Evolutionary conservation across 1,284 basidiomycete species (phyloP), one percentile per base, ranked within the genome.

Genomic region (Sphaerobolus stellatus): DNA sequence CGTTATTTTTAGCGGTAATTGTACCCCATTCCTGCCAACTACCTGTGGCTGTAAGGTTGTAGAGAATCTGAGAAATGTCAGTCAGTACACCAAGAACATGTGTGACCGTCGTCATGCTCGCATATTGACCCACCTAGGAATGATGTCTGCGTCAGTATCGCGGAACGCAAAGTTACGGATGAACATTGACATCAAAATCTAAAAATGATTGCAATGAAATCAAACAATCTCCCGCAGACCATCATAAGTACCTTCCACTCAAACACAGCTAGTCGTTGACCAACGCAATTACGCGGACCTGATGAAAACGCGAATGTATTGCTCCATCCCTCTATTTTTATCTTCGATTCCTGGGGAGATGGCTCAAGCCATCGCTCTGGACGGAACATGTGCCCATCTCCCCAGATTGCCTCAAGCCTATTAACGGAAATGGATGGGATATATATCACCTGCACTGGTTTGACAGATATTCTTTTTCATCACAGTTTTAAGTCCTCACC

Each of bases 321-420:
- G 6, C 40, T 44, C 50, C 50, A 51, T 29, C 50, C 50, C 34
- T 29, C 38, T 16, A 51, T 41, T 20, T 51, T 51, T 11, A 11
- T 34, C 33, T 34, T 34, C 33, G 33, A 11, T 18, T 33, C 31
- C 25, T 1, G 8, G 30, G 8, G 50, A 27, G 27, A 28, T 16
- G 18, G n/a, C 38, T 51, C 38, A 14, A 51, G 27, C 36, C 49
- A 43, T 16, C 38, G 34, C 36, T 51, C 49, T 9, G 49, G 49
- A 20, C 62, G 52, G 62, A 69, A 72, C 3, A 48, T 53, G 16
- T 64, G 59, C 1, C 61, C 61, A 52, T 71, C 68, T 6, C 59
- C 61, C 69, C 69, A 71, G 2, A 67, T 62, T 7, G 59, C 56
- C 43, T 59, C 55, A 36, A 64, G 44, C 25, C 60, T 59, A 25